Evolutionary conservation across 1,284 basidiomycete species (phyloP).

Genomic region (Cystobasidium slooffiae): DNA sequence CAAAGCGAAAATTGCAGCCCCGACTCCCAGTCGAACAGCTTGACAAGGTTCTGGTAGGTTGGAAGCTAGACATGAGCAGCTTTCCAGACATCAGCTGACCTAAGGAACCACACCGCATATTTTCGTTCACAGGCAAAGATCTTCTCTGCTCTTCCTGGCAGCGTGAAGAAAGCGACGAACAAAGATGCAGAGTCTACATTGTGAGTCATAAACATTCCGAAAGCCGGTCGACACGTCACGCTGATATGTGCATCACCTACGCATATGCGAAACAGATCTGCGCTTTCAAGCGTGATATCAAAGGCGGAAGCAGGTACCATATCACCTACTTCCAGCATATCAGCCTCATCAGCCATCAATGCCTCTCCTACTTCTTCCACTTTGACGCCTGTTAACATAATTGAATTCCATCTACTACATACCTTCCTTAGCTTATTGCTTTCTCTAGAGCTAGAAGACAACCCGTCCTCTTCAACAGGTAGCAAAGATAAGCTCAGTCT

Average conservation of each 20-base stretch:
- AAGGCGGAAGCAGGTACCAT: neutral
- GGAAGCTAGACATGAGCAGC: neutral
- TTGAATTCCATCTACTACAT: slow-evolving; percentile 30
- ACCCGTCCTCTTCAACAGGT: neutral
- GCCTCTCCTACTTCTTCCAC: slow-evolving; percentile 3
- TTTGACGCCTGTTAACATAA: slow-evolving; percentile 21
- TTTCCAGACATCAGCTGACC: neutral
- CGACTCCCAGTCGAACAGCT: slow-evolving; percentile 9
- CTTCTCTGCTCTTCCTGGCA: slow-evolving; percentile 4
- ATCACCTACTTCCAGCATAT: neutral
- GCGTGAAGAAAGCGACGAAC: neutral
- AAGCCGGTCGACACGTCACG: neutral
- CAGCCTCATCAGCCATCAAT: neutral
- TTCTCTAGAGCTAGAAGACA: neutral
- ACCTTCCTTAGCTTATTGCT: slow-evolving; percentile 26
- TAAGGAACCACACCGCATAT: neutral
- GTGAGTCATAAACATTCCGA: neutral
- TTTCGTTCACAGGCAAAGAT: slow-evolving; percentile 6
- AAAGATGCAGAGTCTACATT: slow-evolving; percentile 8
- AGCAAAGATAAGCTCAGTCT: slow-evolving; percentile 12
- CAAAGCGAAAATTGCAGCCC: slow-evolving; percentile 13
- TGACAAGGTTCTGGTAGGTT: slow-evolving; percentile 15
- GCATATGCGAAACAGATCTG: neutral
- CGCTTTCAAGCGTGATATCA: neutral
- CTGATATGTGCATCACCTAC: neutral